Percentiles rank a stretch among this genome's conserved stretches.
Conservation (phyloP, 169 alveolate species). For the Cryptosporidium felis region DNA sequence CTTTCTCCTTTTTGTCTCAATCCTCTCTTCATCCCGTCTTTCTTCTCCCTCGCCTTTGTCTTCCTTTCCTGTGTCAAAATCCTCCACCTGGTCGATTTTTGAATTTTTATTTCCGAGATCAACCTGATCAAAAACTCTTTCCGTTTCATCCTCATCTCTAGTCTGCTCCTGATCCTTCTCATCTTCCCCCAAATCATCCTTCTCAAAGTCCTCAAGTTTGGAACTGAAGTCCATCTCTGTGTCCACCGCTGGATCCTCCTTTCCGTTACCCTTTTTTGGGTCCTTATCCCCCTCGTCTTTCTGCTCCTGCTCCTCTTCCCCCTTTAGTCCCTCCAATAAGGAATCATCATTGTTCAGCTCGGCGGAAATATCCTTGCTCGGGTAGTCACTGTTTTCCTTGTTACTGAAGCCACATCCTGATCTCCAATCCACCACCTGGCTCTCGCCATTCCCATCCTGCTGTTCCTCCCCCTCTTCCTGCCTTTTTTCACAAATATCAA, state of each 20-base stretch:
- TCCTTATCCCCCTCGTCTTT: constrained; percentile 77
- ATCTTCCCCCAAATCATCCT: constrained; percentile 79
- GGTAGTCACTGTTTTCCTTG: constrained; percentile 82
- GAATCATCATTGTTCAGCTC: constrained; percentile 86
- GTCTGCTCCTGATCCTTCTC: constrained; percentile 79
- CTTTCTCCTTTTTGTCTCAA: constrained; percentile 78
- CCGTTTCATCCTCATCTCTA: constrained; percentile 75
- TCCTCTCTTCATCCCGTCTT: constrained; percentile 74
- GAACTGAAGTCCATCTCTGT: constrained; percentile 80
- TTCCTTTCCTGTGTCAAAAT: constrained; percentile 74
- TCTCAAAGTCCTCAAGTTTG: constrained; percentile 78
- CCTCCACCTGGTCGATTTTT: constrained; percentile 79
- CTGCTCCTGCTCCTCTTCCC: constrained; percentile 76
- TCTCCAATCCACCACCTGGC: constrained; percentile 80
- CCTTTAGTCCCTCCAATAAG: constrained; percentile 76
- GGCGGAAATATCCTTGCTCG: constrained; percentile 84
- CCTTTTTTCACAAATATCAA: constrained; percentile 68
- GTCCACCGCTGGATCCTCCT: constrained; percentile 78
- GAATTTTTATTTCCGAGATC: constrained; percentile 79
- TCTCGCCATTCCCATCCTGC: constrained; percentile 77
- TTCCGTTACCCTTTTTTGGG: constrained; percentile 79
- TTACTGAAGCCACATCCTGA: constrained; percentile 74
- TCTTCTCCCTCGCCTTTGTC: constrained; percentile 79
- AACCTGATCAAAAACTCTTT: constrained; percentile 77
- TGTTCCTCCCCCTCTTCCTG: constrained; percentile 80